These are phyloP conservation scores for Acanthamoeba sp. DNA, from an alignment of 208 protist genomes.

Conservation along the genomic window DNA sequence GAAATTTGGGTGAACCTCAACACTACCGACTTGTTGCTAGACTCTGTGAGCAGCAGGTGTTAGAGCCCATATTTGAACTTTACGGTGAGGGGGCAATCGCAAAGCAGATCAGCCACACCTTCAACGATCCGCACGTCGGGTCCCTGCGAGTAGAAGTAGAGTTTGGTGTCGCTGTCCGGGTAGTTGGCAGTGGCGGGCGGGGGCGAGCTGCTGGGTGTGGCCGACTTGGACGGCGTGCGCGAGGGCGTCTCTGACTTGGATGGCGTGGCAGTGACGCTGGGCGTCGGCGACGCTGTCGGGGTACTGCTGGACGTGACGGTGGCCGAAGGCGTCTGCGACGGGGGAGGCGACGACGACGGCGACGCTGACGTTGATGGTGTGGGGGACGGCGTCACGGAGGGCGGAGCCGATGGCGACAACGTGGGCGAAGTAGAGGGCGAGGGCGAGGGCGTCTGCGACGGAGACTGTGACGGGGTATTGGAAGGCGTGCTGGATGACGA, in stretches of 20 bases:
- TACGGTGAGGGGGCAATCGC: too few relatives aligned
- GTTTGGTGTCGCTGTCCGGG: background rate
- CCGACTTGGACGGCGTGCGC: background rate
- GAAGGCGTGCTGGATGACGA: background rate
- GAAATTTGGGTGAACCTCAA: background rate
- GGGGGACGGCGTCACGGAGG: background rate
- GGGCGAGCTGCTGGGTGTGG: slow-evolving; percentile 9
- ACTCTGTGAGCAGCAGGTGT: background rate
- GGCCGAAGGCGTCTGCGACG: background rate
- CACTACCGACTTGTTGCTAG: background rate
- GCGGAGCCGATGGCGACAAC: background rate
- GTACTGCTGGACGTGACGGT: background rate
- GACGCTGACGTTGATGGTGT: background rate
- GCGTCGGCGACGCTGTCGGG: background rate
- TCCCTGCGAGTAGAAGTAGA: background rate
- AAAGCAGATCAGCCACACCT: too few relatives aligned
- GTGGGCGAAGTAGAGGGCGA: background rate
- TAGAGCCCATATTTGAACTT: too few relatives aligned
- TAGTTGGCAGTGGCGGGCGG: background rate
- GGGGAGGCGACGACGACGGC: background rate
- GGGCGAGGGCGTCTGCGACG: background rate
- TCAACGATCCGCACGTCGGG: background rate
- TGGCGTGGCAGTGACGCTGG: background rate
- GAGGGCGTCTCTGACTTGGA: background rate
- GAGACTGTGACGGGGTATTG: background rate